Evolutionary conservation across 257 asterid species (phyloP).

Genomic region (Petrea volubilis): DNA sequence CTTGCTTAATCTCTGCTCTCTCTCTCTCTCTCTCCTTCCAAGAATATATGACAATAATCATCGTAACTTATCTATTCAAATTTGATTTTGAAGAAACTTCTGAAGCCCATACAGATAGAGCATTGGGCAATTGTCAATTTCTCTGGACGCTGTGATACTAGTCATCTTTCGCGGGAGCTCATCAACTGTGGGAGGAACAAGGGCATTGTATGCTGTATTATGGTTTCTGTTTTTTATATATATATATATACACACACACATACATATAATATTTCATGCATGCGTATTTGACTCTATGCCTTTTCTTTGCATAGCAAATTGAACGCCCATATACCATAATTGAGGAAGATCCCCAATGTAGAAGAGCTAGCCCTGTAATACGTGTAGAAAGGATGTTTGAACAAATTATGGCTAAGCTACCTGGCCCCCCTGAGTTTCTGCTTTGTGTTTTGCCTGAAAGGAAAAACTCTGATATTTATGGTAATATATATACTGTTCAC

Average conservation of each 20-base stretch:
- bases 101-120: slow-evolving; percentile 53
- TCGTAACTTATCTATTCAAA: slow-evolving; percentile 13
- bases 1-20: slow-evolving; percentile 15
- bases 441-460: slow-evolving; percentile 89
- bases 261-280: too few species aligned
- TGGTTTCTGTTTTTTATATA: slow-evolving; percentile 8
- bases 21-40: not conserved
- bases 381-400: slow-evolving; percentile 93
- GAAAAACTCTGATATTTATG: slow-evolving; percentile 77
- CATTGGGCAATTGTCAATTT: slow-evolving; percentile 91
- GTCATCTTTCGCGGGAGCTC: slow-evolving; percentile 83
- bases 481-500: slow-evolving; percentile 39
- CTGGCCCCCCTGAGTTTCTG: slow-evolving; percentile 72
- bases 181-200: slow-evolving; percentile 77
- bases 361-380: slow-evolving; percentile 56
- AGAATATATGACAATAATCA: not conserved
- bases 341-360: slow-evolving; percentile 74
- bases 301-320: slow-evolving; percentile 54
- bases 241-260: too few species aligned
- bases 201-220: slow-evolving; percentile 76
- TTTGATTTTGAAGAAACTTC: slow-evolving; percentile 59
- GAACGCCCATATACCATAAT: slow-evolving; percentile 82
- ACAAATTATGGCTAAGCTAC: slow-evolving; percentile 59
- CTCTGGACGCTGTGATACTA: slow-evolving; percentile 73
- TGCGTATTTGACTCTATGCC: slow-evolving; percentile 15